Evolutionary conservation across 1,284 basidiomycete genomes (phyloP).

Genomic region (Leccinum brunneo-olivaceum): DNA sequence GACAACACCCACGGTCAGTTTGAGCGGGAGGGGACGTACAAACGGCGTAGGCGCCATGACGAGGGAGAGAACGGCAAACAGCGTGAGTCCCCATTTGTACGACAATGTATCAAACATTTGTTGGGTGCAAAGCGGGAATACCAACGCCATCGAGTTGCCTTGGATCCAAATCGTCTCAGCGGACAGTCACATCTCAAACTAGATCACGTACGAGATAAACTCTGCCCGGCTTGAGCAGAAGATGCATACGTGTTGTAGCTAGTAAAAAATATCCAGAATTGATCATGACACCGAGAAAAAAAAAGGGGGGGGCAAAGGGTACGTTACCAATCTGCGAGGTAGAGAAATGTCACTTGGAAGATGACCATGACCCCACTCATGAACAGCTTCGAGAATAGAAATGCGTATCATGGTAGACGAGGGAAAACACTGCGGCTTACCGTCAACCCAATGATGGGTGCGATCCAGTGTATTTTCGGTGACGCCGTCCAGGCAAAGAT

Average conservation of each 20-base stretch:
- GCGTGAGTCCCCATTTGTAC: conserved; percentile 65
- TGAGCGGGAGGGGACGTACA: conserved; percentile 43
- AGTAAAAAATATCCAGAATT: conserved; percentile 1
- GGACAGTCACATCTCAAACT: too few relatives aligned
- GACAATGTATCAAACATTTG: conserved; percentile 55
- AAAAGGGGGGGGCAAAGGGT: neutral
- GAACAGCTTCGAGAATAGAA: conserved; percentile 38
- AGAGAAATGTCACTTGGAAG: conserved; percentile 60
- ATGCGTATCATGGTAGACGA: too few relatives aligned
- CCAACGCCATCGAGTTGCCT: conserved; percentile 53
- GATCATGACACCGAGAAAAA: too few relatives aligned
- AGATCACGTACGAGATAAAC: conserved; percentile 51
- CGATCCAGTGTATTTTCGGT: conserved; percentile 35
- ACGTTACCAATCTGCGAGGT: conserved; percentile 64
- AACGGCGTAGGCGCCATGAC: conserved; percentile 62
- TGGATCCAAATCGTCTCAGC: neutral
- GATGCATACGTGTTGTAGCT: conserved; percentile 71
- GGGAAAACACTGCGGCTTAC: conserved; percentile 19
- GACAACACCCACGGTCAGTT: too few relatives aligned
- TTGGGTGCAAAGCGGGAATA: conserved; percentile 58
- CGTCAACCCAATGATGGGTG: conserved; percentile 36
- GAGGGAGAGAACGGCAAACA: conserved; percentile 55
- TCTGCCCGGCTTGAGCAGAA: conserved; percentile 71
- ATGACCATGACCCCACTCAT: conserved; percentile 53
- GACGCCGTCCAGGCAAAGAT: conserved; percentile 39